Percentiles rank a stretch among this genome's conserved stretches.
Evolutionary conservation across 2,329 filamentous ascomycete species (phyloP).

Genomic region (Hymenoscyphus albidus): DNA sequence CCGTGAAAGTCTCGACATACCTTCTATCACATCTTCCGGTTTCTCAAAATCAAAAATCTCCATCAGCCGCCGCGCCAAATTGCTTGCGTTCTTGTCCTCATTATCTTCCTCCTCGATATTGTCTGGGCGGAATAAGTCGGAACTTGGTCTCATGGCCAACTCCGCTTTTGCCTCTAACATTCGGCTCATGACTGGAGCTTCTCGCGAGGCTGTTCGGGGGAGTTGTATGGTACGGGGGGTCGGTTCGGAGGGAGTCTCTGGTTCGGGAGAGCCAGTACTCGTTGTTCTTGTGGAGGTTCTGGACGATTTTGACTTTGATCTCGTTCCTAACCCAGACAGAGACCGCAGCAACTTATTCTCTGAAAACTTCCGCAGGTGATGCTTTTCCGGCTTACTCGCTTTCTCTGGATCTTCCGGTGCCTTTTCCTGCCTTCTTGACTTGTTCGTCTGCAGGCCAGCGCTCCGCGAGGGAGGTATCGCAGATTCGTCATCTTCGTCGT

Average conservation of each 20-base stretch:
- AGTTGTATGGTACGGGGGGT: constrained; percentile 30
- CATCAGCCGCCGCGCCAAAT: constrained; percentile 67
- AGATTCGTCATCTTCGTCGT: constrained; percentile 57
- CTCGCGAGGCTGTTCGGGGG: constrained; percentile 40
- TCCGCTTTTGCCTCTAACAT: constrained; percentile 71
- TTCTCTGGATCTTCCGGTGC: constrained; percentile 32
- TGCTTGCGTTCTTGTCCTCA: constrained; percentile 45
- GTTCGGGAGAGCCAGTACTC: constrained; percentile 18
- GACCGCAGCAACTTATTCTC: constrained; percentile 64
- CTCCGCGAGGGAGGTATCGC: constrained; percentile 20
- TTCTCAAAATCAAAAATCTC: constrained; percentile 82
- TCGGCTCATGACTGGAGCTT: constrained; percentile 70
- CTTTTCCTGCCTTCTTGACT: constrained; percentile 22
- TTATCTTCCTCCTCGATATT: constrained; percentile 17
- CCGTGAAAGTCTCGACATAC: constrained; percentile 40
- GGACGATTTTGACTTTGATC: constrained; percentile 38
- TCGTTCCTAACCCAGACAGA: constrained; percentile 51
- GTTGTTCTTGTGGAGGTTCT: constrained; percentile 31
- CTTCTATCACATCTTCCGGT: constrained; percentile 78
- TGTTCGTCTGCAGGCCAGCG: constrained; percentile 25
- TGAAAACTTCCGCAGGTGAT: constrained; percentile 58
- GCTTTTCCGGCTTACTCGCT: constrained; percentile 31
- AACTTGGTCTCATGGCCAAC: constrained; percentile 55
- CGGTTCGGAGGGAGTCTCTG: constrained; percentile 35
- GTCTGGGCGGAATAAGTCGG: constrained; percentile 43